phyloP scores from a whole-genome alignment of 2,329 filamentous ascomycete genomes.

The Botrytis aclada region DNA sequence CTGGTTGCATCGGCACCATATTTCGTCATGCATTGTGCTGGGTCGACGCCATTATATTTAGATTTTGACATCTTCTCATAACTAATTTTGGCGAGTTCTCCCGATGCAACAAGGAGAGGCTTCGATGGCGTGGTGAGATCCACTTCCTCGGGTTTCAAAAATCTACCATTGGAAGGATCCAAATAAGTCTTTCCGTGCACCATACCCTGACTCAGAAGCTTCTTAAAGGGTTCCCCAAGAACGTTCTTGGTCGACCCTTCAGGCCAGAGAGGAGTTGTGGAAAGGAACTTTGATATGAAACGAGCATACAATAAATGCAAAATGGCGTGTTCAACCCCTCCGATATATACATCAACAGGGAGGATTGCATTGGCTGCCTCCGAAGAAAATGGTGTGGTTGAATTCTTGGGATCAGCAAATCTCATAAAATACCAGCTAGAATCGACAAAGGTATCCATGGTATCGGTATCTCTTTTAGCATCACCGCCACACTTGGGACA shows the following conservation, averaged over 20 bases:
- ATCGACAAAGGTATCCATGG: conserved; percentile 95
- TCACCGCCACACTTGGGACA: conserved; percentile 71
- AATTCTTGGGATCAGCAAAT: conserved; percentile 70
- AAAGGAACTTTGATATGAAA: conserved; percentile 86
- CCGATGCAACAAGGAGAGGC: conserved; percentile 62
- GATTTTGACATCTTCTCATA: conserved; percentile 97
- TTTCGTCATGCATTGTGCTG: conserved; percentile 64
- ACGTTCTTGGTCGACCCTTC: conserved; percentile 40
- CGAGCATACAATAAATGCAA: conserved; percentile 84
- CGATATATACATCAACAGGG: conserved; percentile 84
- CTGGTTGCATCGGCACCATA: conserved; percentile 82
- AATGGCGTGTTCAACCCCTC: conserved; percentile 87
- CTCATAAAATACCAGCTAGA: conserved; percentile 92
- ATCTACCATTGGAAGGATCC: conserved; percentile 70
- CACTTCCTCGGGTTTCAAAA: conserved; percentile 73
- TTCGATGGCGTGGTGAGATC: conserved; percentile 55
- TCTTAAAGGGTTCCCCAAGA: conserved; percentile 71
- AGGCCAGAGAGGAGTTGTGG: conserved; percentile 51
- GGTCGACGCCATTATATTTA: conserved; percentile 89
- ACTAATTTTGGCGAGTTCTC: conserved; percentile 56
- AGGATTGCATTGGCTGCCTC: conserved; percentile 54
- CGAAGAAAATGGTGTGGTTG: conserved; percentile 58
- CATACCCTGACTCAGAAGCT: conserved; percentile 88
- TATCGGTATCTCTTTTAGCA: conserved; percentile 83
- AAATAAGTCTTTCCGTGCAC: conserved; percentile 83